These are phyloP conservation scores for Pyrenula massariospora DNA, from an alignment of 495 filamentous ascomycete genomes.

Conservation along the genomic window DNA sequence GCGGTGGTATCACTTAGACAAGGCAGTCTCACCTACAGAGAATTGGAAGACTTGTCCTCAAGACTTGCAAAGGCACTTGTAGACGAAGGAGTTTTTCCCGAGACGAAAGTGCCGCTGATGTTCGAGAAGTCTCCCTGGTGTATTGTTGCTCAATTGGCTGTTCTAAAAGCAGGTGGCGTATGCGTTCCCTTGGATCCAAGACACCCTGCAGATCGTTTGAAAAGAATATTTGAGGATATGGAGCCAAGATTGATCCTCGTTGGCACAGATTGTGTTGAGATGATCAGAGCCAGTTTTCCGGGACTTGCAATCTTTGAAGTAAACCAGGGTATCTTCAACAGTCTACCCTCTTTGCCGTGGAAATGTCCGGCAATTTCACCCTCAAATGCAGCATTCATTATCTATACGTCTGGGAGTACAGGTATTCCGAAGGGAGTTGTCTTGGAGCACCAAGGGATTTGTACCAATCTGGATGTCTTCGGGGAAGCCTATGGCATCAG, in stretches of 20 bases:
- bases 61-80: conserved; percentile 31
- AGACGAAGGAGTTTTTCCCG: conserved; percentile 34
- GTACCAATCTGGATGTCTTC: conserved; percentile 32
- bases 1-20: conserved; percentile 47
- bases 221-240: conserved; percentile 11
- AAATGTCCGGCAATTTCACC: conserved; percentile 7
- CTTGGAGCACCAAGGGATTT: conserved; percentile 32
- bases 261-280: not conserved
- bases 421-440: conserved; percentile 37
- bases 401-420: conserved; percentile 36
- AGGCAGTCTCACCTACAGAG: conserved; percentile 41
- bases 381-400: conserved; percentile 10
- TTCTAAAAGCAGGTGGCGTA: conserved; percentile 30
- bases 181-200: conserved; percentile 42
- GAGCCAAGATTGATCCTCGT: conserved; percentile 1
- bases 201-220: conserved; percentile 18
- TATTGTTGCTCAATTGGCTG: conserved; percentile 28
- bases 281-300: not conserved
- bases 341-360: too few species aligned
- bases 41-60: conserved; percentile 36
- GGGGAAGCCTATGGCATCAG: conserved; percentile 18
- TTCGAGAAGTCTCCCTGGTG: conserved; percentile 41
- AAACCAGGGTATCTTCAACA: not conserved
- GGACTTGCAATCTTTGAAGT: not conserved
- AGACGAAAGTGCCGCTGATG: conserved; percentile 37